These are phyloP conservation scores for Epichloe sylvatica DNA, from an alignment of 2,329 filamentous ascomycete genomes.

Conservation along the genomic window DNA sequence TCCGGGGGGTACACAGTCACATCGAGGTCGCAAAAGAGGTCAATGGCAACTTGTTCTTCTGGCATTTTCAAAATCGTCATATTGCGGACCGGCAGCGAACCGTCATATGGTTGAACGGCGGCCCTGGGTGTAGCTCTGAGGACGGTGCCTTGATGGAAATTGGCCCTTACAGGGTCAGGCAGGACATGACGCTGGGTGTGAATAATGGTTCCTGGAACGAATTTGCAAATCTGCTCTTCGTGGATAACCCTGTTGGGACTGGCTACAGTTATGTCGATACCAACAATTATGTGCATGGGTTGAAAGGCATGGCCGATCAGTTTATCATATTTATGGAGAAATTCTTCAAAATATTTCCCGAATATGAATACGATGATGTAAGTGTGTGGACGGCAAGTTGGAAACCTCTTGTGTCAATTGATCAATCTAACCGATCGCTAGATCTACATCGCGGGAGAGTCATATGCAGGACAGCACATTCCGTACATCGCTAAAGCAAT, in stretches of 20 bases:
- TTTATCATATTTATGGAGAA: slow-evolving; percentile 83
- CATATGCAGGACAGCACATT: slow-evolving; percentile 92
- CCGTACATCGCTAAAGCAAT: slow-evolving; percentile 92
- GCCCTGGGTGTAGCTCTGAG: slow-evolving; percentile 92
- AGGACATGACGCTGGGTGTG: slow-evolving; percentile 55
- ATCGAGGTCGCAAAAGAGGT: slow-evolving; percentile 74
- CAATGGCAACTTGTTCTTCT: slow-evolving; percentile 95
- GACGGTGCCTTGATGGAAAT: slow-evolving; percentile 95
- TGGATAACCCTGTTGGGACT: slow-evolving; percentile 93
- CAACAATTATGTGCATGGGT: slow-evolving; percentile 70
- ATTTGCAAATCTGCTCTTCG: slow-evolving; percentile 91
- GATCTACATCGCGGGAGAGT: slow-evolving; percentile 93
- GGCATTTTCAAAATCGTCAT: slow-evolving; percentile 92
- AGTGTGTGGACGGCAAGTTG: slow-evolving; percentile 22
- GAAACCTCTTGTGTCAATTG: too few relatives aligned
- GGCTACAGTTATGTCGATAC: slow-evolving; percentile 94
- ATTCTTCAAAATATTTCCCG: slow-evolving; percentile 80
- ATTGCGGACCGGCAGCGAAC: slow-evolving; percentile 85
- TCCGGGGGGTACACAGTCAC: slow-evolving; percentile 45
- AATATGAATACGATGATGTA: slow-evolving; percentile 86
- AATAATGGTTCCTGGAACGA: slow-evolving; percentile 98
- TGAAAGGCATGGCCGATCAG: slow-evolving; percentile 78
- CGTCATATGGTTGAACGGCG: slow-evolving; percentile 93
- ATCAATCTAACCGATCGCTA: slow-evolving; percentile 22
- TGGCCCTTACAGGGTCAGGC: slow-evolving; percentile 76